Evolutionary conservation across 1,139 yeast species (phyloP), one percentile per base, ranked within the genome.

Genomic region (Kluyveromyces sp.): DNA sequence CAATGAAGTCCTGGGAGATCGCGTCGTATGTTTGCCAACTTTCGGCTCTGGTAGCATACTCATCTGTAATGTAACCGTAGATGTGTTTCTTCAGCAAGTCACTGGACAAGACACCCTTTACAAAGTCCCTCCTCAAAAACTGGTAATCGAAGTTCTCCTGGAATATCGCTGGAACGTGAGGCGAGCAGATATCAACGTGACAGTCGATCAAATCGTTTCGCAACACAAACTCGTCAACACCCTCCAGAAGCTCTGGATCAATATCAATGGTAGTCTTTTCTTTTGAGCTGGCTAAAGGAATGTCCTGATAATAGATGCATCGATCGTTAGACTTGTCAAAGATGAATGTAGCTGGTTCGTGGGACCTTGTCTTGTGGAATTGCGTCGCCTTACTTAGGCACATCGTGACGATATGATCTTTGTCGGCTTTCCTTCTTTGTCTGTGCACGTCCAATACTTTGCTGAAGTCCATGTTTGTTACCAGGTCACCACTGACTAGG

Each of bases 141-240:
- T 89, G 96, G 63, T 89, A 92, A 66, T 92, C 99, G 57, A 92
- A 92, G 63, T 92, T 89, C 59, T 92, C 99, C 55, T 87, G 95
- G 67, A 89, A 92, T 48, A 92, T 80, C 20, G 94, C 94, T 1
- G 97, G 97, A 25, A 94, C 96, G 54, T 83, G 89, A 1, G 95
- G 89, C 6, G 96, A 74, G 64, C 99, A 92, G 48, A 92, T 87
- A 66, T 92, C 98, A 47, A 92, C 87, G 60, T 85, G 94, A 64
- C 98, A 92, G 67, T 92, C 99, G 50, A 94, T 88, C 52, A 92
- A 74, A 64, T 92, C 97, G 61, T 92, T 94, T 60, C 96, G 76
- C 46, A 92, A 71, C 11, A 77, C 75, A 52, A 92, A 78, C 48
- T 84, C 89, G 48, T 83, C 88, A 36, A 83, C 80, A 48, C 77